Conservation (phyloP, 2,329 filamentous ascomycete species). For the Penicillium sp. region DNA sequence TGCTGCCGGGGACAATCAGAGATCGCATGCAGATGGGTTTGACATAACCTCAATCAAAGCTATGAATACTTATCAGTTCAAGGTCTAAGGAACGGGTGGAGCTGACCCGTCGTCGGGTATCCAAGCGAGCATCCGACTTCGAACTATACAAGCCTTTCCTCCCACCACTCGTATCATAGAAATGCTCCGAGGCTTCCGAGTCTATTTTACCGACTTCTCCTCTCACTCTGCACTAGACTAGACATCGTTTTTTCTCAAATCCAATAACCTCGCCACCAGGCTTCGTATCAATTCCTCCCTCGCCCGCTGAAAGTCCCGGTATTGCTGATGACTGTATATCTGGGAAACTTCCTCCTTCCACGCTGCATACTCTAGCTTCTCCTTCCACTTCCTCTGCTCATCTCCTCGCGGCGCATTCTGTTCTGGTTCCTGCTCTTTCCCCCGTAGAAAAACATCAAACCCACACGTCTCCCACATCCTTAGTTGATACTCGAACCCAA, state of each 20-base stretch:
- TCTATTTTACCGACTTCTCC: no score
- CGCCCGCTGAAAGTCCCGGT: not conserved
- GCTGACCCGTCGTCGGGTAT: not conserved
- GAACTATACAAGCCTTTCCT: not conserved
- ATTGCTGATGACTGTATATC: not conserved
- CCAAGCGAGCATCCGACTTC: not conserved
- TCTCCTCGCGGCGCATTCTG: not conserved
- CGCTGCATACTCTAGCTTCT: not conserved
- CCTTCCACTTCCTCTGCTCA: no score
- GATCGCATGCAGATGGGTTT: not conserved
- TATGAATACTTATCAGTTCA: not conserved
- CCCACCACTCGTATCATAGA: not conserved
- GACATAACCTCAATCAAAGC: not conserved
- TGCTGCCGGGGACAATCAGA: not conserved
- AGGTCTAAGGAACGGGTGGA: not conserved
- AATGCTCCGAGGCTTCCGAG: no score
- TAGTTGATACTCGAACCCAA: slow-evolving; percentile 14
- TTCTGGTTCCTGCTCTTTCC: not conserved
- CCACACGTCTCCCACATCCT: slow-evolving; percentile 5
- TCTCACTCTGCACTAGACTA: no score
- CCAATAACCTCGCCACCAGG: not conserved
- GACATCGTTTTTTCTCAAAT: not conserved
- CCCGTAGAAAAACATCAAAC: not conserved
- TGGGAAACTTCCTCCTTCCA: not conserved
- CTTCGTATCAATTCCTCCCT: not conserved